Percentiles rank a stretch among this genome's conserved stretches.
Evolutionary conservation across 805 yeast species (phyloP).

Genomic region (Cyberlindnera samutprakarnensis): DNA sequence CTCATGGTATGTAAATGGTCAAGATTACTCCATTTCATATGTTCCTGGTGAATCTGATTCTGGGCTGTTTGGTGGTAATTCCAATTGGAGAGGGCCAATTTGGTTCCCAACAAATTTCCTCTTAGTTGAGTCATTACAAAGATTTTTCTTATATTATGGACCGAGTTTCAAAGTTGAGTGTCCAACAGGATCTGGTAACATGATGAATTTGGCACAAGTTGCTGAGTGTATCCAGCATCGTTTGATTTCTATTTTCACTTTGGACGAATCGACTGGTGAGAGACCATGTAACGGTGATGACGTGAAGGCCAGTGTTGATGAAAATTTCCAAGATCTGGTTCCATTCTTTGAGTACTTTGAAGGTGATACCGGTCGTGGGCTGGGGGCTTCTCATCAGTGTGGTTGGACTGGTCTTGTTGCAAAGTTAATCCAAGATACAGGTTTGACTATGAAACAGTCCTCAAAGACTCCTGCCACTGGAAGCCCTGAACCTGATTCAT

Average conservation of each 20-base stretch:
- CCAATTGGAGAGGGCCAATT: slow-evolving; percentile 96
- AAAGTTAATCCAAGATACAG: slow-evolving; percentile 85
- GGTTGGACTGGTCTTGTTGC: slow-evolving; percentile 96
- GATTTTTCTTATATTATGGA: slow-evolving; percentile 85
- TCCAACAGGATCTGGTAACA: slow-evolving; percentile 77
- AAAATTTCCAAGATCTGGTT: slow-evolving; percentile 64
- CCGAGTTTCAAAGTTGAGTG: slow-evolving; percentile 78
- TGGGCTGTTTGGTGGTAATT: slow-evolving; percentile 93
- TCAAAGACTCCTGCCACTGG: slow-evolving; percentile 11
- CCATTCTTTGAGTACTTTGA: slow-evolving; percentile 86
- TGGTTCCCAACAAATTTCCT: slow-evolving; percentile 93
- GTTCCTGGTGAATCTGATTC: slow-evolving; percentile 87
- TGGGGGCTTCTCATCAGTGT: slow-evolving; percentile 91
- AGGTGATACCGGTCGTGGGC: slow-evolving; percentile 90
- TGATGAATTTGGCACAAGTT: slow-evolving; percentile 74
- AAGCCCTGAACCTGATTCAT: slow-evolving; percentile 5
- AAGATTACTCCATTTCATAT: slow-evolving; percentile 61
- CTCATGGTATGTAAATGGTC: slow-evolving; percentile 75
- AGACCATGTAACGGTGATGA: slow-evolving; percentile 78
- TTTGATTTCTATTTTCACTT: slow-evolving; percentile 66
- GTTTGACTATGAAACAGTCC: slow-evolving; percentile 44
- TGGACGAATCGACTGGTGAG: slow-evolving; percentile 51
- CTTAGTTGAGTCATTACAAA: slow-evolving; percentile 77
- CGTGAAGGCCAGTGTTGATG: slow-evolving; percentile 54
- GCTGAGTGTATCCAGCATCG: slow-evolving; percentile 89